Evolutionary conservation across 805 yeast species (phyloP).

Genomic region (Kazachstania psychrophila): DNA sequence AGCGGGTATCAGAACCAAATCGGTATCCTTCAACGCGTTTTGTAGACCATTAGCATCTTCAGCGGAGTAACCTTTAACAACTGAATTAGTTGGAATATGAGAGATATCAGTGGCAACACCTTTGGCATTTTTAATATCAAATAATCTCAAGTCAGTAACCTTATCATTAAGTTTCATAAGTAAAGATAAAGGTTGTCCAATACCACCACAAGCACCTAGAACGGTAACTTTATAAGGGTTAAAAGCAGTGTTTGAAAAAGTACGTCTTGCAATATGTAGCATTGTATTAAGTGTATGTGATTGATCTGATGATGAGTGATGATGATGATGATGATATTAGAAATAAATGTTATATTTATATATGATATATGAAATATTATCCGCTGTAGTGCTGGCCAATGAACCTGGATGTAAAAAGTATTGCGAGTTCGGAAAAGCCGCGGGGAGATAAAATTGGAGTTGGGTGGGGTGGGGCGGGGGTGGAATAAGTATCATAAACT

Average conservation of each 20-base stretch:
- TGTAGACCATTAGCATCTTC: conserved; percentile 60
- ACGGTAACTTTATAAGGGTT: conserved; percentile 72
- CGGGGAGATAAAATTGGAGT: not conserved
- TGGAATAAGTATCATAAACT: not conserved
- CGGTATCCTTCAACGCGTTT: conserved; percentile 61
- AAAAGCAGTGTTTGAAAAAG: conserved; percentile 58
- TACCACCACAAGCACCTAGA: conserved; percentile 87
- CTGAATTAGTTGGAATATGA: conserved; percentile 87
- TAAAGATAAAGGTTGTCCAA: conserved; percentile 82
- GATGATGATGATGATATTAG: not conserved
- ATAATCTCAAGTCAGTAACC: conserved; percentile 76
- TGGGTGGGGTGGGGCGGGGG: not conserved
- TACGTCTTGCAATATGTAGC: conserved; percentile 50
- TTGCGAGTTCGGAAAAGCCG: not conserved
- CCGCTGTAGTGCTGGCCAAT: conserved; percentile 24
- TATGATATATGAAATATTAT: not conserved
- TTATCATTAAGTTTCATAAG: conserved; percentile 80
- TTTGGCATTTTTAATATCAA: conserved; percentile 85
- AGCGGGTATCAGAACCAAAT: conserved; percentile 87
- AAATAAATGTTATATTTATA: not conserved
- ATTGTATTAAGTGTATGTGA: conserved; percentile 24
- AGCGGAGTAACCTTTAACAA: conserved; percentile 80
- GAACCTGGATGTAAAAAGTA: not conserved
- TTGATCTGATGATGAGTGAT: not conserved
- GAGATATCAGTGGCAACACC: conserved; percentile 97